Evolutionary conservation across 2,329 filamentous ascomycete species (phyloP).

Genomic region (Fusarium caatingaense): DNA sequence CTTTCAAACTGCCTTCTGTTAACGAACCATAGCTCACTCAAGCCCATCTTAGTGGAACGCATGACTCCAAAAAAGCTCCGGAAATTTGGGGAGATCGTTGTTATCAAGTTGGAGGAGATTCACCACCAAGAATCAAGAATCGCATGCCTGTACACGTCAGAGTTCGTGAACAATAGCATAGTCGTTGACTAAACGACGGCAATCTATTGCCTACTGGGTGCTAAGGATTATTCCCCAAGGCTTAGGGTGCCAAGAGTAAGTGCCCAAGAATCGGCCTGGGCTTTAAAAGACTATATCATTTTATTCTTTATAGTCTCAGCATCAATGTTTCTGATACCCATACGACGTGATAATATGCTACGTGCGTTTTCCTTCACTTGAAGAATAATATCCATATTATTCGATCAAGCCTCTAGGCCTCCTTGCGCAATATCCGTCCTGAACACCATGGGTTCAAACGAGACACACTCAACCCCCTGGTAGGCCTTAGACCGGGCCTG

Average conservation of each 20-base stretch:
- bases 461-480: slow-evolving; percentile 72
- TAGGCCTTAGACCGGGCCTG: slow-evolving; percentile 85
- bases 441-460: slow-evolving; percentile 86
- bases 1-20: neutral
- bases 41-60: neutral
- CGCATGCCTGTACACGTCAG: slow-evolving; percentile 53
- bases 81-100: slow-evolving; percentile 47
- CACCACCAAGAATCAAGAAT: slow-evolving; percentile 50
- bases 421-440: slow-evolving; percentile 82
- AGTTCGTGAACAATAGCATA: neutral
- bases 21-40: neutral
- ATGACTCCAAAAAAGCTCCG: slow-evolving; percentile 27
- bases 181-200: no score
- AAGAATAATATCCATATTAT: neutral
- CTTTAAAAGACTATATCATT: neutral
- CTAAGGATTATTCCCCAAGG: neutral
- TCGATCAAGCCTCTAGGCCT: neutral
- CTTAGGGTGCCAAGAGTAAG: neutral
- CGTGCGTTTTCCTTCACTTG: neutral
- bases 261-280: neutral
- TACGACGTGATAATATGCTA: neutral
- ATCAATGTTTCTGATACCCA: neutral
- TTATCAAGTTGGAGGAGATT: slow-evolving; percentile 55
- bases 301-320: neutral
- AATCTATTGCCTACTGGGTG: neutral